Percentiles rank a stretch among this genome's conserved stretches.
These are phyloP conservation scores for Piloderma croceum DNA, from an alignment of 768 basidiomycete species.

Conservation along the genomic window DNA sequence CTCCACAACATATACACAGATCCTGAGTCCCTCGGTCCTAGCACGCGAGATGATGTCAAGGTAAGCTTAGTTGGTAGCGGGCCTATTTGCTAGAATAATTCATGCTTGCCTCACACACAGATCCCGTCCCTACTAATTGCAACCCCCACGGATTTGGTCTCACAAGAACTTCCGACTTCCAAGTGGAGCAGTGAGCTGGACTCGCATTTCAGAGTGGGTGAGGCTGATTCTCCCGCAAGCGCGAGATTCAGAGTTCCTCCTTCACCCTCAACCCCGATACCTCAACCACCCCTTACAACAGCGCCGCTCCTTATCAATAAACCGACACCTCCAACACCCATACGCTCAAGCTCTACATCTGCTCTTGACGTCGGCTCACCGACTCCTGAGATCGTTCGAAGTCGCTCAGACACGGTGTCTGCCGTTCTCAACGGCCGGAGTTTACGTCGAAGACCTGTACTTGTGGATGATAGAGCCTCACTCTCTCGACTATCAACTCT, in stretches of 20 bases:
- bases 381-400: conserved; percentile 1
- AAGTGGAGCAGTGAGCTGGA: no score
- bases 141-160: no score
- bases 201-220: no score
- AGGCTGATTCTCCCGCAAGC: no score
- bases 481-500: conserved; percentile 31
- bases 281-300: conserved; percentile 26
- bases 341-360: not conserved
- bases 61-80: no score
- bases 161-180: no score
- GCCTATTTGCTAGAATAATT: no score
- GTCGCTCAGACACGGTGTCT: conserved; percentile 10
- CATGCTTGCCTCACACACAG: no score
- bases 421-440: conserved; percentile 15
- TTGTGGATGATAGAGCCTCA: conserved; percentile 34
- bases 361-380: not conserved
- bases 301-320: conserved; percentile 26
- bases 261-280: conserved; percentile 36
- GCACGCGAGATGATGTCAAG: not conserved
- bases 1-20: conserved; percentile 22
- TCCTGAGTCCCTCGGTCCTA: conserved; percentile 1
- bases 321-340: conserved; percentile 30
- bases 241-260: conserved; percentile 28
- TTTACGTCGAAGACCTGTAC: conserved; percentile 33
- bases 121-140: no score